Evolutionary conservation across 2,329 filamentous ascomycete species (phyloP).

Genomic region (Leptographium lundbergii): DNA sequence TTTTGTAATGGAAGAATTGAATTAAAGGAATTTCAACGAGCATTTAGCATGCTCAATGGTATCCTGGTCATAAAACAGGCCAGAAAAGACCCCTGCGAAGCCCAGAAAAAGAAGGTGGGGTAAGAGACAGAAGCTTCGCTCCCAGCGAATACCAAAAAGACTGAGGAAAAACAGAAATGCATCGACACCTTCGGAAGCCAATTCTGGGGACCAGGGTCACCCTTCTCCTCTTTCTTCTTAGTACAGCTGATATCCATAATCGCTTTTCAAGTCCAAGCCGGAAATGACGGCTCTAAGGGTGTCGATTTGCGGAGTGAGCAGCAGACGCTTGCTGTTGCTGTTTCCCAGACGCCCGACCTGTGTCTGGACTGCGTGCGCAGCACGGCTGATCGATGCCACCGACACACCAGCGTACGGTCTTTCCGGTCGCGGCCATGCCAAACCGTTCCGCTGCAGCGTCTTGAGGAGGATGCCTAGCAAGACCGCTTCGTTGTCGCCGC

Average conservation of each 20-base stretch:
- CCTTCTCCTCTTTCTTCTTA: slow-evolving; percentile 1
- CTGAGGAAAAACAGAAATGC: not conserved
- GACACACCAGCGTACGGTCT: slow-evolving; percentile 15
- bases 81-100: not conserved
- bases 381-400: slow-evolving; percentile 14
- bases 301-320: slow-evolving; percentile 11
- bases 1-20: too few relatives aligned
- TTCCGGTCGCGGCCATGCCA: slow-evolving; percentile 16
- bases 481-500: slow-evolving; percentile 14
- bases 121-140: not conserved
- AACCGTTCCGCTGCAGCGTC: slow-evolving; percentile 14
- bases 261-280: slow-evolving; percentile 18
- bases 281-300: slow-evolving; percentile 12
- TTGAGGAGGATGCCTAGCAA: slow-evolving; percentile 18
- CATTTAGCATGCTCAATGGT: slow-evolving; percentile 6
- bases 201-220: not conserved
- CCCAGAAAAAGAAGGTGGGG: not conserved
- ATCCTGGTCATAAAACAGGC: slow-evolving; percentile 3
- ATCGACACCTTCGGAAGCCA: not conserved
- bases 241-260: slow-evolving; percentile 17
- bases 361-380: slow-evolving; percentile 14
- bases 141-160: not conserved
- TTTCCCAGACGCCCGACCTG: slow-evolving; percentile 10
- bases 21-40: not conserved
- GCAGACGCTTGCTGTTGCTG: slow-evolving; percentile 6